phyloP scores from a whole-genome alignment of 202 grass and related monocot species.

The Digitaria exilis region DNA sequence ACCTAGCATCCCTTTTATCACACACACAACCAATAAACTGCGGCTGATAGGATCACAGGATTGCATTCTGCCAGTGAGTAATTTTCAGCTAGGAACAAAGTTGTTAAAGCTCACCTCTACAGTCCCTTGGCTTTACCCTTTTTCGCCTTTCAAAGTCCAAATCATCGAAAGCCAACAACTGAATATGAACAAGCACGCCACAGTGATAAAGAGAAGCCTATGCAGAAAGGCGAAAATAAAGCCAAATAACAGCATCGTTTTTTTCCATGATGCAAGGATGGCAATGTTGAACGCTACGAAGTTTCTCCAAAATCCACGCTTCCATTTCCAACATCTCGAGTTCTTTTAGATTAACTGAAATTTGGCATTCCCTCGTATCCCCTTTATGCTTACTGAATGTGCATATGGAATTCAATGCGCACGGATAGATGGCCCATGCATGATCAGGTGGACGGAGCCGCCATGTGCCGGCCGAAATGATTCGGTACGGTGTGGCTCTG shows the following conservation, averaged over 20 bases:
- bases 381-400: too few relatives aligned
- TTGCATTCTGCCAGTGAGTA: background rate
- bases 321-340: background rate
- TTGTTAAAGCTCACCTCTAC: background rate
- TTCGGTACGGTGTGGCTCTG: too few relatives aligned
- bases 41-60: too few relatives aligned
- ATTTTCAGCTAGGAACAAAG: conserved; percentile 8
- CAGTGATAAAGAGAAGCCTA: background rate
- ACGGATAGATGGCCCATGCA: too few relatives aligned
- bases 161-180: background rate
- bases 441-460: too few relatives aligned
- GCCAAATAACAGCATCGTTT: background rate
- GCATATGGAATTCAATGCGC: too few relatives aligned
- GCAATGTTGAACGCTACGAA: background rate
- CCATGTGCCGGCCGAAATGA: conserved; percentile 45
- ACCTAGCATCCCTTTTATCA: background rate
- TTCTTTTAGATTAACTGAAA: too few relatives aligned
- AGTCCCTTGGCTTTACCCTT: background rate
- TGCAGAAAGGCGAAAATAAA: background rate
- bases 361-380: too few relatives aligned
- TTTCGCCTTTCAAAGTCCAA: background rate
- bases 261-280: background rate
- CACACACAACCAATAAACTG: background rate
- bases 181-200: conserved; percentile 2
- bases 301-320: background rate